Base-by-base conservation (phyloP, 768 basidiomycete species). In the Exidia glandulosa region DNA sequence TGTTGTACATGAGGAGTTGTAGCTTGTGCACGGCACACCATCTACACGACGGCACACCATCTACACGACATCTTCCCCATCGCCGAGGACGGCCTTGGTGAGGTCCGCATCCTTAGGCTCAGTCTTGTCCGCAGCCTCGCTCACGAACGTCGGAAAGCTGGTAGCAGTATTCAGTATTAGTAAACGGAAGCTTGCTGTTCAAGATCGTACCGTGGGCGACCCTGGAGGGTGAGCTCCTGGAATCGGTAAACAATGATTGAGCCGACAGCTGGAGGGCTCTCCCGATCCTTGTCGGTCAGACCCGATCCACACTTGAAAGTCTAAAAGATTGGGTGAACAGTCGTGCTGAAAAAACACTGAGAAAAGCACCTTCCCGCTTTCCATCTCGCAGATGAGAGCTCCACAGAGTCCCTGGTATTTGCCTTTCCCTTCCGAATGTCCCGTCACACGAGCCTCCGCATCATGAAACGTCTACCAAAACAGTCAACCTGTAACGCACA, bases 241-340 rank as follows among this genome's bases (percentile, higher is more conserved):
- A 83, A 84, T 32, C 81, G 75, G 69, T 84, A 84, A 0, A 73
- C 73, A 31, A 84, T 78, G 60, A 84, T 82, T 0, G 76, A 67
- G 3, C 81, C 82, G 32, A 81, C 66, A 63, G 77, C 77, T 2
- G 81, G 81, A n/a, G 82, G 82, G 41, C 74, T 74, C 59, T 72
- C 71, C 60, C 82, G 77, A 59, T 78, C 78, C 61, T 78, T 79
- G 65, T 83, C 81, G 23, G 71, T 76, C 37, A 84, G 69, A 1
- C 82, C 82, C 2, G 77, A 78, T 13, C 82, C 82, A 3, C 81
- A 79, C 58, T 75, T 81, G 71, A 84, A 84, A 2, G 69, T 76
- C 81, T 83, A 59, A 25, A 4, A 48, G 59, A 13, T 32, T 52
- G 36, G 13, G 33, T 25, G 25, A 34, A 27, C 37, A 45, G 16